Percentiles rank a stretch among this genome's conserved stretches.
phyloP scores from a whole-genome alignment of 1,284 basidiomycete genomes.

The Cryptococcus depauperatus region DNA sequence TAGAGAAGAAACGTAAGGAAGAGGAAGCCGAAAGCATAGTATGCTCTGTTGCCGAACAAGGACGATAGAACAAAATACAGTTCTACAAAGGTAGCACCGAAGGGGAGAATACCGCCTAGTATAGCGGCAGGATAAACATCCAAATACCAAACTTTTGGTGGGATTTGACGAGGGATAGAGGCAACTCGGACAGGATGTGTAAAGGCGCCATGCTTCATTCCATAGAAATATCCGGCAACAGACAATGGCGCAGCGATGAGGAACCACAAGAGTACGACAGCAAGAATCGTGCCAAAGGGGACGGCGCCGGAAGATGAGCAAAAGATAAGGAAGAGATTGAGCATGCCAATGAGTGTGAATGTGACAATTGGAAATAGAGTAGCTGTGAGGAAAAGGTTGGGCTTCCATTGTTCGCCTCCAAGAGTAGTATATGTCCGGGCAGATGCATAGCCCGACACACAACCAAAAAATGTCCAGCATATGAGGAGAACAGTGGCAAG shows the following conservation, averaged over 20 bases:
- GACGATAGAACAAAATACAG: conserved; percentile 89
- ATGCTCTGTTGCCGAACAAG: conserved; percentile 85
- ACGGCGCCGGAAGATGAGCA: conserved; percentile 90
- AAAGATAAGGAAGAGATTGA: conserved; percentile 77
- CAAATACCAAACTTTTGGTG: conserved; percentile 74
- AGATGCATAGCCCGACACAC: conserved; percentile 82
- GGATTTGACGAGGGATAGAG: conserved; percentile 86
- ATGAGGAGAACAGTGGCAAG: conserved; percentile 95
- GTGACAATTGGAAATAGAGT: conserved; percentile 76
- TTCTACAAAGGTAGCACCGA: conserved; percentile 92
- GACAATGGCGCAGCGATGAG: conserved; percentile 77
- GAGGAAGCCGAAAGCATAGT: conserved; percentile 93
- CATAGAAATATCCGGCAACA: conserved; percentile 56
- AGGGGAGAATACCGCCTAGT: conserved; percentile 84
- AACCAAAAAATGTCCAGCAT: conserved; percentile 90
- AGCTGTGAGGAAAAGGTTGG: conserved; percentile 80
- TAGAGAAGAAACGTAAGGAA: conserved; percentile 81
- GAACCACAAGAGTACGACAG: conserved; percentile 90
- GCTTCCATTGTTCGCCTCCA: conserved; percentile 69
- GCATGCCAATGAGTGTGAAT: conserved; percentile 71
- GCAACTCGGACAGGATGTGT: conserved; percentile 79
- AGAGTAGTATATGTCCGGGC: conserved; percentile 75
- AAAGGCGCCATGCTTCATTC: conserved; percentile 70
- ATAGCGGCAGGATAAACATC: conserved; percentile 68
- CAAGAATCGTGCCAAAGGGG: conserved; percentile 85